A percentile compares a stretch with the other conserved stretches of the same genome.
phyloP scores from a whole-genome alignment of 2,329 filamentous ascomycete species.

The Scedosporium boydii region DNA sequence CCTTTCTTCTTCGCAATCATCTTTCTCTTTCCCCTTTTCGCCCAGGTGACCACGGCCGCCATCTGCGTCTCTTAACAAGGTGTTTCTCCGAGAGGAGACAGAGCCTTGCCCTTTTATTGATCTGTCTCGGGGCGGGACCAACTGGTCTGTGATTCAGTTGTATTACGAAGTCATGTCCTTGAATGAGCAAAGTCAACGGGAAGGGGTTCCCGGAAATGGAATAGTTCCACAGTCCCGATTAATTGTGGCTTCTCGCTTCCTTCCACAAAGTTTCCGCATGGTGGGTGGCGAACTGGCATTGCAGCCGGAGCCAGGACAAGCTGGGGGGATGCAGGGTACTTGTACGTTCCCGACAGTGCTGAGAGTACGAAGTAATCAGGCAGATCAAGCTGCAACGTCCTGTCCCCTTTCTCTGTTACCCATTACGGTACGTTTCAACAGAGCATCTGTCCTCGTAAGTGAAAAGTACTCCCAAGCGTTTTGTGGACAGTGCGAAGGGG shows the following conservation, averaged over 20 bases:
- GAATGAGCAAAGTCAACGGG: background rate
- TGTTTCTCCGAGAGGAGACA: too few relatives aligned
- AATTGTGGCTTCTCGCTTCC: conserved; percentile 5
- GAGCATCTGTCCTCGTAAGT: background rate
- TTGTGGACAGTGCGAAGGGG: too few relatives aligned
- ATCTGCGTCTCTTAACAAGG: too few relatives aligned
- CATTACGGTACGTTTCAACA: background rate
- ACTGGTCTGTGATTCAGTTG: background rate
- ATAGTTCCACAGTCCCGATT: conserved; percentile 3
- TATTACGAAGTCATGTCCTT: background rate
- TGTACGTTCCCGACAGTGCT: background rate
- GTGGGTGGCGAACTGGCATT: conserved; percentile 4
- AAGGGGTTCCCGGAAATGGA: conserved; percentile 3
- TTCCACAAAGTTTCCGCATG: conserved; percentile 6
- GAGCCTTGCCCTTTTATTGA: too few relatives aligned
- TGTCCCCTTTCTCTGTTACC: background rate
- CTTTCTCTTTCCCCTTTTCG: too few relatives aligned
- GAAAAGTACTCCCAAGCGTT: background rate
- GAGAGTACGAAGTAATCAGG: background rate
- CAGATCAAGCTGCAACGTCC: background rate
- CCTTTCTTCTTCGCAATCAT: too few relatives aligned
- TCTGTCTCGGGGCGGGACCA: background rate
- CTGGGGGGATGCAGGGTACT: background rate
- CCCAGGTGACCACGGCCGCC: too few relatives aligned
- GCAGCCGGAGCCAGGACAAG: background rate